Evolutionary conservation across 208 protist genomes (phyloP).

Genomic region (Acanthamoeba divionensis): DNA sequence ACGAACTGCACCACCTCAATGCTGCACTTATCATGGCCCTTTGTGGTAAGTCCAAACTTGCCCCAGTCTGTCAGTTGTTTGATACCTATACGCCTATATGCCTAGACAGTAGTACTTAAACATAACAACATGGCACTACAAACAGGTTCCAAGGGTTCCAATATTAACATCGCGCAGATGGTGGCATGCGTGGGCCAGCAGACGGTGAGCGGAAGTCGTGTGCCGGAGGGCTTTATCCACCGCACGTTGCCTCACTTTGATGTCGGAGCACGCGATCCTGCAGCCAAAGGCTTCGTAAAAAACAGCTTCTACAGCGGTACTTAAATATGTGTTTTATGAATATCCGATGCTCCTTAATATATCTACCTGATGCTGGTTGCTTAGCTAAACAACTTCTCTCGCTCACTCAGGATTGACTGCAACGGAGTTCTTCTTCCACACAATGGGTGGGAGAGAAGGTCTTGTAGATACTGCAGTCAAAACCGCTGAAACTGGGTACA

Average conservation of each 20-base stretch:
- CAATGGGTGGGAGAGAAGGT: constrained; percentile 96
- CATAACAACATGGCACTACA: neutral
- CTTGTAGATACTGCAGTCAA: constrained; percentile 99
- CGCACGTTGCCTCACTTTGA: constrained; percentile 98
- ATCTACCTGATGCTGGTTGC: neutral
- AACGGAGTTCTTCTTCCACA: constrained; percentile 99
- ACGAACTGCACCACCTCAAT: constrained; percentile 93
- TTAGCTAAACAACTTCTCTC: neutral
- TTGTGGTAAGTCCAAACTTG: constrained; percentile 87
- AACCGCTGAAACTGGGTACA: constrained; percentile 99
- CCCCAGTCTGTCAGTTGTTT: neutral
- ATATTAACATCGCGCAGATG: constrained; percentile 99
- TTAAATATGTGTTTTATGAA: too few species aligned
- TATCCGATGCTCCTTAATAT: neutral
- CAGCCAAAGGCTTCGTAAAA: constrained; percentile 96
- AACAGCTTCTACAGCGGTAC: constrained; percentile 97
- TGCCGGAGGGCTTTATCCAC: constrained; percentile 96
- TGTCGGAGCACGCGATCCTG: constrained; percentile 79
- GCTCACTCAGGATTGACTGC: constrained; percentile 86
- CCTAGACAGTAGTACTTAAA: neutral
- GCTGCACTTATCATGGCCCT: constrained; percentile 98
- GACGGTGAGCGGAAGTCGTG: constrained; percentile 95
- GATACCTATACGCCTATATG: neutral
- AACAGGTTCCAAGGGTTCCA: constrained; percentile 91
- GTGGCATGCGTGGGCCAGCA: constrained; percentile 98